phyloP scores from a whole-genome alignment of 805 yeast genomes.

The Soucietia sequanensis region DNA sequence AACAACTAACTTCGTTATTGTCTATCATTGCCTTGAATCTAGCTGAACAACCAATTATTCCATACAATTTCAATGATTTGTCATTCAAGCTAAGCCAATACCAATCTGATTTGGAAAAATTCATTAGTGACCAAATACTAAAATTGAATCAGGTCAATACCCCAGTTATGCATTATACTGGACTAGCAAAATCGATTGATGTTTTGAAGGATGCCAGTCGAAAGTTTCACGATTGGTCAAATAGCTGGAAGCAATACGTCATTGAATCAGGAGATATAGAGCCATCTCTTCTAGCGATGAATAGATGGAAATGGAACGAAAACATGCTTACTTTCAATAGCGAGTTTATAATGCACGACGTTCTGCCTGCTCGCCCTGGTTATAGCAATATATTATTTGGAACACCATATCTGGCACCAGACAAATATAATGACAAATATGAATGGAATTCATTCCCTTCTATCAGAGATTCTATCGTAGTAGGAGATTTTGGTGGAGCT shows the following conservation, averaged over 20 bases:
- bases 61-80: conserved; percentile 55
- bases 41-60: conserved; percentile 71
- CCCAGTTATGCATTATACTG: conserved; percentile 22
- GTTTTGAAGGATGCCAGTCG: conserved; percentile 35
- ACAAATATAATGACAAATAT: conserved; percentile 26
- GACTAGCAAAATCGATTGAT: conserved; percentile 23
- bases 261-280: conserved; percentile 53
- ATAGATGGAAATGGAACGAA: conserved; percentile 81
- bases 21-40: conserved; percentile 54
- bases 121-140: conserved; percentile 24
- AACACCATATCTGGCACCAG: conserved; percentile 59
- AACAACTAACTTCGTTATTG: conserved; percentile 54
- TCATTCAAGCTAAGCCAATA: conserved; percentile 44
- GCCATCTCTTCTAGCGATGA: conserved; percentile 67
- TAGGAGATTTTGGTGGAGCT: conserved; percentile 50
- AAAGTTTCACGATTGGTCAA: conserved; percentile 51
- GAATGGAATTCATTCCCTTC: conserved; percentile 73
- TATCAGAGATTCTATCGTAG: conserved; percentile 63
- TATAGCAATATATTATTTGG: conserved; percentile 70
- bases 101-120: conserved; percentile 46
- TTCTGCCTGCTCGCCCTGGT: conserved; percentile 56
- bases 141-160: conserved; percentile 7
- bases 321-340: conserved; percentile 56
- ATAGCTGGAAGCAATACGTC: conserved; percentile 58
- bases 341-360: conserved; percentile 45